Evolutionary conservation across 2,329 filamentous ascomycete species (phyloP), one percentile per base, ranked within the genome.

Genomic region (Penicillium sp.): DNA sequence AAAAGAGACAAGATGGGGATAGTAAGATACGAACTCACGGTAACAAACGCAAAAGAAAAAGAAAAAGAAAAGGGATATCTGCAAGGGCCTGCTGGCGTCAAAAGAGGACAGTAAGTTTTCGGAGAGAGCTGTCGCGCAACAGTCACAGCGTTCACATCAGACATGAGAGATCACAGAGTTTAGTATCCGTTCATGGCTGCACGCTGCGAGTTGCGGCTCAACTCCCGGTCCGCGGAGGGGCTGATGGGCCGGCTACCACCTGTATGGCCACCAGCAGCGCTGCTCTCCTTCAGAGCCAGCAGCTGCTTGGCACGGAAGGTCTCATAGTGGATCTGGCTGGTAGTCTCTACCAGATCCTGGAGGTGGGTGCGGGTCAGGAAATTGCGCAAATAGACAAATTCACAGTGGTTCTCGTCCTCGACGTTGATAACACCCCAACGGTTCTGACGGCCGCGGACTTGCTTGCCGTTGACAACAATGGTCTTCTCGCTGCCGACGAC

Each of bases 131-230:
- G 49, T 53, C 51, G 59, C 36, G 49, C 52, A 58, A 61, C 49
- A 55, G 51, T 49, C 44, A 49, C 47, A 59, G 60, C 56, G 59
- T 57, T 58, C 59, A 57, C 48, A 64, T 57, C 59, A 52, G 53
- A 58, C 45, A 61, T 58, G 51, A 57, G 55, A 54, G 56, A 59
- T 40, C 48, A 48, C 47, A 52, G 34, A 43, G 32, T 51, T 72
- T 92, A 97, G 82, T 97, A 97, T 76, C 94, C 94, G 79, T 97
- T 99, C 91, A 97, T 96, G 65, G 91, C 95, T 86, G 94, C 90
- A 74, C 94, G 86, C 82, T 97, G 92, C 67, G 92, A 97, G 84
- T 89, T 91, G 76, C 93, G 87, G 88, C 93, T 97, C 70, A 99
- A 79, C 79, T 99, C 94, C 64, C 94, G 87, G 65, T 99, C 94